Conservation (phyloP, 2,329 filamentous ascomycete genomes). For the Ambrosiella xylebori region DNA sequence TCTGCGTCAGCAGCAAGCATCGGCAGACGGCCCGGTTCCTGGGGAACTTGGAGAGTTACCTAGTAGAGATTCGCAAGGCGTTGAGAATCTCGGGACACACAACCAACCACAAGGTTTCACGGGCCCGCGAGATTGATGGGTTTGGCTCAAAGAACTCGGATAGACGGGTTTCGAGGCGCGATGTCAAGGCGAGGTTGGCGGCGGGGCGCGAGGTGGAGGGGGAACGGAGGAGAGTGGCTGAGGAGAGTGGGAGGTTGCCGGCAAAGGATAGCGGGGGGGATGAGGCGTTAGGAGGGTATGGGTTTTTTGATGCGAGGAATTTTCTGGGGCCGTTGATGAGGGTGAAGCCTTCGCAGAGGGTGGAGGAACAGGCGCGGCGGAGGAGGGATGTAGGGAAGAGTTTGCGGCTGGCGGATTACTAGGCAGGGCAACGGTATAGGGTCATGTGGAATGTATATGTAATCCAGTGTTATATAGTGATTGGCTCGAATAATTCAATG, state of each 20-base stretch:
- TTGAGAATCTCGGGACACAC: slow-evolving; percentile 47
- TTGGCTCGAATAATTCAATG: too few relatives aligned
- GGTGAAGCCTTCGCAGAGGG: slow-evolving; percentile 41
- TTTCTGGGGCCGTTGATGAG: slow-evolving; percentile 65
- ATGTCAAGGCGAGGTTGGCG: slow-evolving; percentile 50
- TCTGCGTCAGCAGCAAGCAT: slow-evolving; percentile 88
- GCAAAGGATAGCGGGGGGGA: slow-evolving; percentile 60
- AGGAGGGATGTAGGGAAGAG: slow-evolving; percentile 60
- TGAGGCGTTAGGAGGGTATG: slow-evolving; percentile 81
- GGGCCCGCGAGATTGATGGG: slow-evolving; percentile 36
- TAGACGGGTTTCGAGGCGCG: not conserved
- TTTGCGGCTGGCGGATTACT: slow-evolving; percentile 53
- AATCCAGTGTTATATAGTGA: too few relatives aligned
- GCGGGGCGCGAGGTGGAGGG: slow-evolving; percentile 26
- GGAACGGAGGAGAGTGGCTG: slow-evolving; percentile 27
- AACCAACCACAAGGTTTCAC: slow-evolving; percentile 25
- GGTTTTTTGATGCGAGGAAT: slow-evolving; percentile 96
- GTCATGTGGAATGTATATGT: too few relatives aligned
- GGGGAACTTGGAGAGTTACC: slow-evolving; percentile 75
- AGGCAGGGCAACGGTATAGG: slow-evolving; percentile 13
- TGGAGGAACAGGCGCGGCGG: slow-evolving; percentile 36
- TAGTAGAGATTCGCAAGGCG: slow-evolving; percentile 76
- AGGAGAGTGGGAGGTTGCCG: slow-evolving; percentile 35
- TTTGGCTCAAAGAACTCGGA: not conserved
- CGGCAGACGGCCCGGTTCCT: slow-evolving; percentile 82